Percentiles rank a stretch among this genome's conserved stretches.
Conservation (phyloP, 176 grass and related monocot genomes). For the Aegilops umbellulata region DNA sequence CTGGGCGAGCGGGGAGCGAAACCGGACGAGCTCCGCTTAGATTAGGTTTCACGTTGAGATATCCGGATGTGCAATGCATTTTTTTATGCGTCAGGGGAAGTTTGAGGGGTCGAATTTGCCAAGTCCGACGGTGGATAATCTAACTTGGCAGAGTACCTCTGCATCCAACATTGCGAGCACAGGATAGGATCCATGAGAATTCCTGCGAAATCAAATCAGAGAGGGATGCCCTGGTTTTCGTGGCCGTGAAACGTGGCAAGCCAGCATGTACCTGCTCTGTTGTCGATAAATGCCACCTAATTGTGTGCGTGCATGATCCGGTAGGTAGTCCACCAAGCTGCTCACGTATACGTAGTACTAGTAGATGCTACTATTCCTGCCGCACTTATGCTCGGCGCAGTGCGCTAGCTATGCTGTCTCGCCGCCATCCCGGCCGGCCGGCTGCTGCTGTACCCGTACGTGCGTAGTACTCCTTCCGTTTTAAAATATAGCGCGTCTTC, state of each 20-base stretch:
- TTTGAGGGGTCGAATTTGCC: no score
- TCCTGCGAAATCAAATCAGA: not conserved
- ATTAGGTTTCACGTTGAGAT: no score
- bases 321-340: not conserved
- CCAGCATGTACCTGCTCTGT: not conserved
- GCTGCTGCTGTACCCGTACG: not conserved
- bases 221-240: not conserved
- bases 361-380: not conserved
- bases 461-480: not conserved
- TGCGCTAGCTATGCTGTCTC: not conserved
- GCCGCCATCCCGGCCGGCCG: not conserved
- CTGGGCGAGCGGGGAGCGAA: no score
- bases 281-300: not conserved
- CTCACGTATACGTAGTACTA: not conserved
- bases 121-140: no score
- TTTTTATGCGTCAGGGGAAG: no score
- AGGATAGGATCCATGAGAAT: not conserved
- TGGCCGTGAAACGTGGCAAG: not conserved
- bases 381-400: not conserved
- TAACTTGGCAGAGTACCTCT: not conserved
- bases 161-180: not conserved
- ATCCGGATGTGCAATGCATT: no score
- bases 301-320: constrained; percentile 7
- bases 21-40: no score
- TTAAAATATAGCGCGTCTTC: no score